Percentiles rank a stretch among this genome's conserved stretches.
These are phyloP conservation scores for Paracamarosporium sp. DNA, from an alignment of 2,329 filamentous ascomycete genomes.

Conservation along the genomic window DNA sequence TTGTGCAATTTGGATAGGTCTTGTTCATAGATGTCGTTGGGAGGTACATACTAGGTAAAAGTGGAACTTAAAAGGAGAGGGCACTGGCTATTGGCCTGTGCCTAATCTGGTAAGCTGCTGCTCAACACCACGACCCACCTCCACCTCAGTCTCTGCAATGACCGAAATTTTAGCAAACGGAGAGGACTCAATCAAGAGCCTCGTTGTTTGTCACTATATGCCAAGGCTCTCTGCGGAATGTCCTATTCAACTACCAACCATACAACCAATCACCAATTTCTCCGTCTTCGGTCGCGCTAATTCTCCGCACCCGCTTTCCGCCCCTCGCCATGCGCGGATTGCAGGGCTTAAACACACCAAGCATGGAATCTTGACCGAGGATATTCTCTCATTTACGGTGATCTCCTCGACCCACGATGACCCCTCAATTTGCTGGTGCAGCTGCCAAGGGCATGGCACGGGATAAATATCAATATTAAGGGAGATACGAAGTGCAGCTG, in stretches of 20 bases:
- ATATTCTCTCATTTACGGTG: background rate
- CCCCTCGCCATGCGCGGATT: background rate
- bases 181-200: no score
- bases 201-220: no score
- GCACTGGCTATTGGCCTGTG: no score
- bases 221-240: background rate
- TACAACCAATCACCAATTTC: constrained; percentile 4
- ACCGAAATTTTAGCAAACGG: no score
- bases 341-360: background rate
- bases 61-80: no score
- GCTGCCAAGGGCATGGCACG: constrained; percentile 3
- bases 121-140: background rate
- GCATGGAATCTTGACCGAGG: background rate
- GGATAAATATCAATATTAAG: background rate
- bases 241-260: background rate
- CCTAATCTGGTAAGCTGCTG: no score
- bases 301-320: background rate
- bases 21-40: no score
- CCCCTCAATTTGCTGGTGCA: background rate
- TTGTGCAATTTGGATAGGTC: no score
- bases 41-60: no score
- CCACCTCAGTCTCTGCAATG: no score
- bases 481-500: no score
- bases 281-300: background rate
- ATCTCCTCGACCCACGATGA: background rate